These are phyloP conservation scores for Neurospora discreta DNA, from an alignment of 495 filamentous ascomycete species.

Conservation along the genomic window DNA sequence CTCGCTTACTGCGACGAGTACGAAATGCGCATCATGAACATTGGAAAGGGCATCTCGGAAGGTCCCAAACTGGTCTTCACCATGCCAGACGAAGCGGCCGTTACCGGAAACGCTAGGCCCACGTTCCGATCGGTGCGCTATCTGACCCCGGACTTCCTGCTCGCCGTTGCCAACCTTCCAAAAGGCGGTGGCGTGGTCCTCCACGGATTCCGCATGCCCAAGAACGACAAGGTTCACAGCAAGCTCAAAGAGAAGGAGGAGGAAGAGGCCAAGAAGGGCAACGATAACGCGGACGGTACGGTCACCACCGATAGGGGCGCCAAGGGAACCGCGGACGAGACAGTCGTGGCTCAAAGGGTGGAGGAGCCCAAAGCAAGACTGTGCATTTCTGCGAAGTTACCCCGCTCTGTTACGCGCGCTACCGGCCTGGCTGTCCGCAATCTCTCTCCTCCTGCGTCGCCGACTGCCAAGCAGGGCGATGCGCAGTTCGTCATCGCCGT, in stretches of 20 bases:
- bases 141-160: constrained; percentile 61
- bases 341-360: not conserved
- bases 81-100: constrained; percentile 37
- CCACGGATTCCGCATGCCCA: constrained; percentile 38
- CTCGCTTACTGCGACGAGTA: constrained; percentile 72
- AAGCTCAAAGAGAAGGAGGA: constrained; percentile 28
- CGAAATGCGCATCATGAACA: constrained; percentile 51
- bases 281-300: not conserved
- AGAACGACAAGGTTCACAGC: constrained; percentile 24
- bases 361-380: constrained; percentile 30
- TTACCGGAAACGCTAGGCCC: constrained; percentile 39
- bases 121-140: constrained; percentile 62
- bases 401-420: constrained; percentile 35
- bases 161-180: constrained; percentile 47
- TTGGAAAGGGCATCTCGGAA: constrained; percentile 36
- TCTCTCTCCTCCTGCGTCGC: constrained; percentile 41
- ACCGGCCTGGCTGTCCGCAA: constrained; percentile 65
- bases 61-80: constrained; percentile 51
- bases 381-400: constrained; percentile 30
- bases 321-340: not conserved
- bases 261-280: constrained; percentile 15
- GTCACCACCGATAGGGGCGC: not conserved
- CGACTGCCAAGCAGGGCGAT: constrained; percentile 35
- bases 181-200: constrained; percentile 37
- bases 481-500: constrained; percentile 73